Evolutionary conservation across 2,329 filamentous ascomycete species (phyloP).

Genomic region (Teratosphaeria pseudoeucalypti): DNA sequence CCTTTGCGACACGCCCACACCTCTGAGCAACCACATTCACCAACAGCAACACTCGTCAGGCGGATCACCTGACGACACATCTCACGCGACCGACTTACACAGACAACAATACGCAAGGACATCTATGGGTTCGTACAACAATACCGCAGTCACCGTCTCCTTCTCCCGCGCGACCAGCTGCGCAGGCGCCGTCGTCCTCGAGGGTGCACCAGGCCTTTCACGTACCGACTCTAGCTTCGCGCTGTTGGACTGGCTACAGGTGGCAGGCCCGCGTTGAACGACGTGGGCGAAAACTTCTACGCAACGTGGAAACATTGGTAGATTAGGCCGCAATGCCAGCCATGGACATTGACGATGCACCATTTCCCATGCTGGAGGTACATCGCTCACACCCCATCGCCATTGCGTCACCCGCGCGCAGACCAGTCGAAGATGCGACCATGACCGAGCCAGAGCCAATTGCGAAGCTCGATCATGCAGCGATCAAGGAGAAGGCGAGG

Average conservation of each 20-base stretch:
- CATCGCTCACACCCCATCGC: constrained; percentile 22
- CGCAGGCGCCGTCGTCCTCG: constrained; percentile 25
- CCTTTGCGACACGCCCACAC: neutral
- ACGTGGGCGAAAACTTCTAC: constrained; percentile 37
- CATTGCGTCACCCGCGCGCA: constrained; percentile 22
- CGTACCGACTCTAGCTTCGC: constrained; percentile 37
- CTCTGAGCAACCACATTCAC: neutral
- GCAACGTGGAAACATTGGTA: neutral
- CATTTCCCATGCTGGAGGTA: constrained; percentile 12
- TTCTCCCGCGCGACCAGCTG: constrained; percentile 22
- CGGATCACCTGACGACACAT: constrained; percentile 4
- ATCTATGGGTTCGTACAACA: constrained; percentile 8
- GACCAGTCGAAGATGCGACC: constrained; percentile 12
- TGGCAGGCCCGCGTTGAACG: constrained; percentile 42
- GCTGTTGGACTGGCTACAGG: constrained; percentile 39
- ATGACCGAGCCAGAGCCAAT: constrained; percentile 11
- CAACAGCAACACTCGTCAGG: constrained; percentile 1
- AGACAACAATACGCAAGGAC: neutral
- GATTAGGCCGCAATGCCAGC: constrained; percentile 19
- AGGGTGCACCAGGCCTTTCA: constrained; percentile 23
- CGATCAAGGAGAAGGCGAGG: constrained; percentile 26
- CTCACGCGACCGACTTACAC: no score
- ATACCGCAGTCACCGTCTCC: neutral
- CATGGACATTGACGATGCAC: constrained; percentile 25
- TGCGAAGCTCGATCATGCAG: constrained; percentile 25